These are phyloP conservation scores for Aspergillus cavernicola DNA, from an alignment of 495 filamentous ascomycete genomes.

Conservation along the genomic window DNA sequence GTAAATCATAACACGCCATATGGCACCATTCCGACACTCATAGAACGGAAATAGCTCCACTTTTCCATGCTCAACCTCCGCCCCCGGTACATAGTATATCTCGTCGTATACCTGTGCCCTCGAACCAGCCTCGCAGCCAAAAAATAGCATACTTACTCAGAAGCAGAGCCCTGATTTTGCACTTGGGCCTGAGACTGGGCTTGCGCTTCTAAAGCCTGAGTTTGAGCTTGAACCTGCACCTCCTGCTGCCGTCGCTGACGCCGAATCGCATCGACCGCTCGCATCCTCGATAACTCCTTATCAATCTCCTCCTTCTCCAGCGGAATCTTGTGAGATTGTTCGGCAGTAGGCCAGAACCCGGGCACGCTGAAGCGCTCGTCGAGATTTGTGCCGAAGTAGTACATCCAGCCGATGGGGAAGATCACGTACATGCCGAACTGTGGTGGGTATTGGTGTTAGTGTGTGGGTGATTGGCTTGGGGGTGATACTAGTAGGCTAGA, in stretches of 20 bases:
- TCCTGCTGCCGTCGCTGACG: conserved; percentile 47
- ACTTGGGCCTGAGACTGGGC: no score
- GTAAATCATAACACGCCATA: not conserved
- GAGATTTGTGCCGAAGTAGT: conserved; percentile 99
- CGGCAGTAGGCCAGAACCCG: conserved; percentile 89
- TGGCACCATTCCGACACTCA: no score
- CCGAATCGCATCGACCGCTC: conserved; percentile 40
- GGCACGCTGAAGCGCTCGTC: conserved; percentile 83
- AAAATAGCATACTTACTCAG: conserved; percentile 11
- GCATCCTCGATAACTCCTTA: conserved; percentile 70
- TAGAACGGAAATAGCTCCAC: no score
- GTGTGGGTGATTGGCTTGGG: not conserved
- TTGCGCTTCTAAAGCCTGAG: conserved; percentile 48
- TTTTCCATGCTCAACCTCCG: no score
- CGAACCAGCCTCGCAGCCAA: not conserved
- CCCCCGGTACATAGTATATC: no score
- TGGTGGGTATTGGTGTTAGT: not conserved
- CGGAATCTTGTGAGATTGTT: conserved; percentile 84
- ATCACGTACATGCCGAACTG: conserved; percentile 98
- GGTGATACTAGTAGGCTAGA: not conserved
- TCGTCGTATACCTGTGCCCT: no score
- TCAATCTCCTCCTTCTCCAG: conserved; percentile 84
- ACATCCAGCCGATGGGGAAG: conserved; percentile 99
- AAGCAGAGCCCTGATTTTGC: conserved; percentile 24
- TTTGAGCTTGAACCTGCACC: conserved; percentile 26